Base-by-base conservation (phyloP, 2,329 filamentous ascomycete species). In the Aspergillus piperis region DNA sequence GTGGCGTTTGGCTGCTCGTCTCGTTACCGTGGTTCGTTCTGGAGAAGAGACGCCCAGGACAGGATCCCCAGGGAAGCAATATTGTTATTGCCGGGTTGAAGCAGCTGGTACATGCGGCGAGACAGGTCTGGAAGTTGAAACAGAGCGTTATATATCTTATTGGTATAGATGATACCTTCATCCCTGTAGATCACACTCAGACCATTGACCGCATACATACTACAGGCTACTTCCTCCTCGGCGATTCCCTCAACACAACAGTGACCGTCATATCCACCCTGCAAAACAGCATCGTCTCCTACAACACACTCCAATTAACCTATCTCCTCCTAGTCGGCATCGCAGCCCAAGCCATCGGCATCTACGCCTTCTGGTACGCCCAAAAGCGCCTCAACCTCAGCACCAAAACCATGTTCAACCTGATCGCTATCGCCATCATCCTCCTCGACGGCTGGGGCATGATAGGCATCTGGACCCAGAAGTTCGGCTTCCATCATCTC, bases 361-460 rank as follows among this genome's bases (percentile, higher is more conserved):
- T 90, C 54, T 86, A 83, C 54, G 71, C 72, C 4, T 89, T 88
- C 68, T 90, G 85, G 84, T 77, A 76, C 54, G 76, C 87, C 10
- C 88, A 90, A 70, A 82, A 84, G 62, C 79, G 79, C n/a, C 87
- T 81, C 69, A 72, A 80, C 1, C 78, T 90, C 3, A 80, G 81
- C 47, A 88, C 86, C 1, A 90, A 90, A 72, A 84, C 83, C 15
- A 90, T 90, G 87, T 89, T 90, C 77, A 87, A 88, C 68, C 77
- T 80, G 8, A 81, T 89, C 58, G 86, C 86, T 64, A 73, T 88
- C 2, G 81, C 78, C 38, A 89, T 89, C 62, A 80, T 89, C 13
- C 64, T 89, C 0, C 81, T 89, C 6, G 78, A 80, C 61, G 80
- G 77, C 54, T 86, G 84, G 83, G 84, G 84, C 38, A 84, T 86